Conservation (phyloP, 2,329 filamentous ascomycete species). For the Botrytis pseudocinerea region DNA sequence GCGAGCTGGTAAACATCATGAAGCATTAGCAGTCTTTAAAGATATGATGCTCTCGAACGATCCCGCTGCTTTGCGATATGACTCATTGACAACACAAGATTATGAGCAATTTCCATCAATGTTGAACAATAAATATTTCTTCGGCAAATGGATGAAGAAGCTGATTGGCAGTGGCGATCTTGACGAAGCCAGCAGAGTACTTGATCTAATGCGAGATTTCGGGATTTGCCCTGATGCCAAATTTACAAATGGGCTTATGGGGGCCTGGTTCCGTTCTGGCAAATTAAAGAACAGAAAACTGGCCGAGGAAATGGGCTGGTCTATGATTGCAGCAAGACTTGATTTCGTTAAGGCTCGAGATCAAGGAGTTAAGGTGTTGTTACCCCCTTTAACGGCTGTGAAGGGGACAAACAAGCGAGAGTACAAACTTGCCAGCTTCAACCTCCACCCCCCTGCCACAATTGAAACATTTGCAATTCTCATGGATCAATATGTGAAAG, state of each 20-base stretch:
- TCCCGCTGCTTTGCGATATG: slow-evolving; percentile 23
- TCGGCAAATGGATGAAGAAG: slow-evolving; percentile 85
- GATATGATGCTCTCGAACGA: slow-evolving; percentile 72
- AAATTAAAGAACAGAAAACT: slow-evolving; percentile 54
- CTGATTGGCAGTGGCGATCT: slow-evolving; percentile 72
- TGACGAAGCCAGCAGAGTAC: slow-evolving; percentile 69
- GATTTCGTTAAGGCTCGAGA: slow-evolving; percentile 57
- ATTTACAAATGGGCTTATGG: slow-evolving; percentile 80
- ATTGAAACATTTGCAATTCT: slow-evolving; percentile 78
- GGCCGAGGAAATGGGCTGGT: slow-evolving; percentile 71
- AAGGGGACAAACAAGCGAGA: slow-evolving; percentile 27
- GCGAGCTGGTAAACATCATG: slow-evolving; percentile 60
- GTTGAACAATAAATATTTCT: slow-evolving; percentile 75
- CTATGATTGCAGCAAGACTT: slow-evolving; percentile 71
- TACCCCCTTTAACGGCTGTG: slow-evolving; percentile 27
- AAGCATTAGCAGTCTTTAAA: slow-evolving; percentile 75
- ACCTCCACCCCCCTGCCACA: slow-evolving; percentile 59
- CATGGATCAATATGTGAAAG: slow-evolving; percentile 68
- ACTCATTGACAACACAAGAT: slow-evolving; percentile 29
- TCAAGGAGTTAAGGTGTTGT: slow-evolving; percentile 15
- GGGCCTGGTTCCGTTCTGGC: slow-evolving; percentile 70
- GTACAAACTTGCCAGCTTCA: slow-evolving; percentile 41
- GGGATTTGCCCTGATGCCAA: slow-evolving; percentile 68
- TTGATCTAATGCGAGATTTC: slow-evolving; percentile 72
- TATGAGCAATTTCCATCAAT: slow-evolving; percentile 47